These are phyloP conservation scores for Periconia sp. DNA, from an alignment of 2,329 filamentous ascomycete genomes.

Conservation along the genomic window DNA sequence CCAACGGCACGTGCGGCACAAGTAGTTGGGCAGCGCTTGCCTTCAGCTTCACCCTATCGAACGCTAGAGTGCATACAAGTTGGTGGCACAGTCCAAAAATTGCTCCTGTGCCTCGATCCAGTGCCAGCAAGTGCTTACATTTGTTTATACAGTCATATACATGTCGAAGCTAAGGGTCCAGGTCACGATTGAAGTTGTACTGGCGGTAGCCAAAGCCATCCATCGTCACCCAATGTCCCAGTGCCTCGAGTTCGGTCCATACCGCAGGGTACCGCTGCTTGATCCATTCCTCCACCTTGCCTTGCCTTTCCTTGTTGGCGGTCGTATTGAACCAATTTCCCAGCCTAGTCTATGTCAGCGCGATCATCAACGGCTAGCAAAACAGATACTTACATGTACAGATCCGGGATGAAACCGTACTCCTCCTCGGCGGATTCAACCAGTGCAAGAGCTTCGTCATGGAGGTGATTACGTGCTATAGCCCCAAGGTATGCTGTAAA, in stretches of 20 bases:
- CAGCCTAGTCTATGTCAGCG: conserved; percentile 59
- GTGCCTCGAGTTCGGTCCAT: conserved; percentile 70
- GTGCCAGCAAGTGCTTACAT: no score
- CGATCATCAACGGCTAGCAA: not conserved
- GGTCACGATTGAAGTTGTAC: conserved; percentile 41
- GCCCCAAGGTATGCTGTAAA: conserved; percentile 80
- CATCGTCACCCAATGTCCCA: conserved; percentile 49
- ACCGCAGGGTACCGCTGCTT: conserved; percentile 68
- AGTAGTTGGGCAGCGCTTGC: no score
- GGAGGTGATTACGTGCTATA: conserved; percentile 73
- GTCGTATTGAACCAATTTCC: conserved; percentile 79
- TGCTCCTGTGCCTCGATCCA: no score
- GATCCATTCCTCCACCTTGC: conserved; percentile 76
- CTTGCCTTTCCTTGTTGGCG: conserved; percentile 68
- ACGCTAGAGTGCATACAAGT: no score
- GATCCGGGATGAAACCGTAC: conserved; percentile 71
- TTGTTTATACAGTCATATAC: conserved; percentile 3
- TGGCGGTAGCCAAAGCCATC: conserved; percentile 45
- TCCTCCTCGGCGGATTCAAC: conserved; percentile 71
- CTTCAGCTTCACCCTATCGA: no score
- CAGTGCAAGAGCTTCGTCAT: conserved; percentile 70
- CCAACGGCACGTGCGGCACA: no score
- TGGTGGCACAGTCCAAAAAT: no score
- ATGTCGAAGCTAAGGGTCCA: conserved; percentile 35
- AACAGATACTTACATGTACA: conserved; percentile 68